phyloP scores from a whole-genome alignment of 1,284 basidiomycete genomes.

The Trichosporon inkin region DNA sequence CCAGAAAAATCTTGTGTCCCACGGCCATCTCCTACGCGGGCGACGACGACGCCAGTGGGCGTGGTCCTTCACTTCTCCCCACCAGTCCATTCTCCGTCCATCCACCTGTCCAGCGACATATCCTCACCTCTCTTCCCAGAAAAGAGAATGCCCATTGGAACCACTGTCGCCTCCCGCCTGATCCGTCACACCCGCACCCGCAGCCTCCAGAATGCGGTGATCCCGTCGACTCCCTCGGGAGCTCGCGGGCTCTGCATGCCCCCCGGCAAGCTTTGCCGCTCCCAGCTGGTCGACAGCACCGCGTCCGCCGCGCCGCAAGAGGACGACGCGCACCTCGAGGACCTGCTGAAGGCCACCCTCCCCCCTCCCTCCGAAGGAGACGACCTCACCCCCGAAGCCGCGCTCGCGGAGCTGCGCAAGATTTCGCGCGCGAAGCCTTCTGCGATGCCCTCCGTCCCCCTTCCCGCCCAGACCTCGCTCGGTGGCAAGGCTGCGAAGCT shows the following conservation, averaged over 20 bases:
- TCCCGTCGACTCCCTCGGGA: background rate
- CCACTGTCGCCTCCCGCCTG: background rate
- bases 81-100: background rate
- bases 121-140: background rate
- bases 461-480: background rate
- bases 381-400: conserved; percentile 17
- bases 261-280: conserved; percentile 13
- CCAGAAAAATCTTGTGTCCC: background rate
- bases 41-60: background rate
- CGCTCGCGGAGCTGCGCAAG: conserved; percentile 12
- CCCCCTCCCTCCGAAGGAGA: conserved; percentile 7
- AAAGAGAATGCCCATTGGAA: conserved; percentile 3
- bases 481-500: background rate
- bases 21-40: background rate
- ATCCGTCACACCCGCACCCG: background rate
- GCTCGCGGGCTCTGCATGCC: conserved; percentile 17
- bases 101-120: background rate
- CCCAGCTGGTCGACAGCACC: background rate
- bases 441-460: background rate
- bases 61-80: background rate
- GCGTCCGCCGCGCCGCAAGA: conserved; percentile 6
- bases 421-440: conserved; percentile 1
- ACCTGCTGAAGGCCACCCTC: conserved; percentile 4
- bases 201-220: background rate
- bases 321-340: conserved; percentile 14